Evolutionary conservation across 2,329 filamentous ascomycete species (phyloP).

Genomic region (Penicillium sp.): DNA sequence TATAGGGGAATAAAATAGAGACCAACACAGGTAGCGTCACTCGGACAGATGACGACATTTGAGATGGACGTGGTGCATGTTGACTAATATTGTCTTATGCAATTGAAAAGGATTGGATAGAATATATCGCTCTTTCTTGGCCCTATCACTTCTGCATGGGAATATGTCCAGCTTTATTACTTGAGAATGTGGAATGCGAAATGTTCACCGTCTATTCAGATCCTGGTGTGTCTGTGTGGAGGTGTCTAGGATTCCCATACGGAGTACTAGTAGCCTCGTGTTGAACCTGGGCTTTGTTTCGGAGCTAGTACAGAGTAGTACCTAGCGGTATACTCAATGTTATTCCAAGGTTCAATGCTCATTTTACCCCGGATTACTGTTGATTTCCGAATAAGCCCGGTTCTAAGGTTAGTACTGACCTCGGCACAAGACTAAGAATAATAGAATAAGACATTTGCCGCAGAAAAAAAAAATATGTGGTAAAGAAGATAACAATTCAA

Average conservation of each 20-base stretch:
- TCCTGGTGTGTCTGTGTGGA: background rate
- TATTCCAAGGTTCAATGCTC: background rate
- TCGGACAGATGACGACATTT: background rate
- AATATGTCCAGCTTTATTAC: background rate
- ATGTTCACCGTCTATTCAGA: constrained; percentile 4
- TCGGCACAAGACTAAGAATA: background rate
- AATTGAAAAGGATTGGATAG: background rate
- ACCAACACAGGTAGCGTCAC: background rate
- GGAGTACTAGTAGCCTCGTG: background rate
- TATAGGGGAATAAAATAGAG: background rate
- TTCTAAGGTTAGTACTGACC: background rate
- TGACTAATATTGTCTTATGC: background rate
- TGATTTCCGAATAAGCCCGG: background rate
- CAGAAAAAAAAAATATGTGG: background rate
- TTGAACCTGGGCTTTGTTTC: background rate
- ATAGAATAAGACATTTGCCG: background rate
- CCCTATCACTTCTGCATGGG: background rate
- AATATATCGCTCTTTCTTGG: background rate
- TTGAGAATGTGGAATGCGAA: background rate
- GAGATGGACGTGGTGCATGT: background rate
- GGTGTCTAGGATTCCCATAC: background rate
- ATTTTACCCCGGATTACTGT: constrained; percentile 7
- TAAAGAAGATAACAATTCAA: background rate
- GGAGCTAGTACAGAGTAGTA: background rate
- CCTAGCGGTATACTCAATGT: background rate